These are phyloP conservation scores for Kodamaea derodonti DNA, from an alignment of 1,139 yeast genomes.

Conservation along the genomic window DNA sequence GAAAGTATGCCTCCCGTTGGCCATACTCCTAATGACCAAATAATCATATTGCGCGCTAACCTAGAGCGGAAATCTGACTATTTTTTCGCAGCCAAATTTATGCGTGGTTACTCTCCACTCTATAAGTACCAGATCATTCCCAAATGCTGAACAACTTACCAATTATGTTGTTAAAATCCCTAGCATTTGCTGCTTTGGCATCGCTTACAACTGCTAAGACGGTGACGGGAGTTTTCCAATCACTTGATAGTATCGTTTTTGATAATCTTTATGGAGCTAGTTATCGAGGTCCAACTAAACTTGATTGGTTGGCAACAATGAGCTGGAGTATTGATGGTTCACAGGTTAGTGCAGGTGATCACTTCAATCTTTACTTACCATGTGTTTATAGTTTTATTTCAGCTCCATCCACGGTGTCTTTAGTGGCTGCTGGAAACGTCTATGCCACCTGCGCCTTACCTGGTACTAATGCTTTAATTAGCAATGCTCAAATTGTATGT, in stretches of 20 bases:
- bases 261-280: slow-evolving; percentile 1
- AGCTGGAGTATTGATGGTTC: background rate
- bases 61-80: too few species aligned
- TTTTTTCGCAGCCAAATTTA: too few species aligned
- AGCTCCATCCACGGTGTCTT: slow-evolving; percentile 1
- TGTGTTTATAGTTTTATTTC: slow-evolving; percentile 2
- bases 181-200: slow-evolving; percentile 9
- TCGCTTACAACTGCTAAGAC: slow-evolving; percentile 1
- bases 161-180: background rate
- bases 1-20: too few species aligned
- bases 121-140: too few species aligned
- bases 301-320: background rate
- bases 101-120: too few species aligned
- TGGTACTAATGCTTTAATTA: slow-evolving; percentile 5
- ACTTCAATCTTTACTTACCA: background rate
- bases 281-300: background rate
- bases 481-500: slow-evolving; percentile 7
- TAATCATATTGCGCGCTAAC: too few species aligned
- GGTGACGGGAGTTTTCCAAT: slow-evolving; percentile 9
- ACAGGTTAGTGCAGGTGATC: background rate
- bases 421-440: slow-evolving; percentile 4
- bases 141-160: too few species aligned
- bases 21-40: too few species aligned
- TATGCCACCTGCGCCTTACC: slow-evolving; percentile 10
- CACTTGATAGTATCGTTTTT: slow-evolving; percentile 4